phyloP scores from a whole-genome alignment of 2,329 filamentous ascomycete species.

The Beauveria sp. region DNA sequence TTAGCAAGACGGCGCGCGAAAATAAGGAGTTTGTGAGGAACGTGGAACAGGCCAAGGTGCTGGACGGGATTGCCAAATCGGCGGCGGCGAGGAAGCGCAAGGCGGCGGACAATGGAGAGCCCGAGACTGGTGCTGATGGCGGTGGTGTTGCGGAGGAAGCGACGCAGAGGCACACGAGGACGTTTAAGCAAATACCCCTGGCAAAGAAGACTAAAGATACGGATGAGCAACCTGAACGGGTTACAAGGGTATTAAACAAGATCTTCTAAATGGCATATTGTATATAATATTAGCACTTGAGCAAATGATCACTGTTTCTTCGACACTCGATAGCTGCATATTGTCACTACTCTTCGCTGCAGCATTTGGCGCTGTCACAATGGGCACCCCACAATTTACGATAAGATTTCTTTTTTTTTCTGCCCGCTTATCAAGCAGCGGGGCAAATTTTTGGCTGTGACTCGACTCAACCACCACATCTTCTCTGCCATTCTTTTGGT shows the following conservation, averaged over 20 bases:
- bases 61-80: constrained; percentile 58
- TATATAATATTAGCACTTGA: constrained; percentile 9
- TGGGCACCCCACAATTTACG: constrained; percentile 12
- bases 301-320: constrained; percentile 1
- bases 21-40: constrained; percentile 76
- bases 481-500: not conserved
- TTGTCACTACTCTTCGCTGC: not conserved
- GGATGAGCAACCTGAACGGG: constrained; percentile 44
- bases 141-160: constrained; percentile 17
- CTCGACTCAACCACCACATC: constrained; percentile 12
- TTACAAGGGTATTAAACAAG: constrained; percentile 55
- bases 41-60: constrained; percentile 71
- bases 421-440: constrained; percentile 30
- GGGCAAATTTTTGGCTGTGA: constrained; percentile 23
- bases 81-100: constrained; percentile 32
- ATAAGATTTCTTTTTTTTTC: constrained; percentile 20
- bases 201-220: constrained; percentile 40
- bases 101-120: constrained; percentile 23
- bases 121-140: constrained; percentile 14
- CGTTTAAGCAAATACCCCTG: constrained; percentile 61
- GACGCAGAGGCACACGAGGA: constrained; percentile 24
- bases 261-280: constrained; percentile 42
- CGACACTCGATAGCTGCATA: constrained; percentile 8
- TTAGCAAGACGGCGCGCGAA: constrained; percentile 66
- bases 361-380: not conserved